Evolutionary conservation across 2,329 filamentous ascomycete species (phyloP), one percentile per base, ranked within the genome.

Genomic region (Diaporthe ilicicola): DNA sequence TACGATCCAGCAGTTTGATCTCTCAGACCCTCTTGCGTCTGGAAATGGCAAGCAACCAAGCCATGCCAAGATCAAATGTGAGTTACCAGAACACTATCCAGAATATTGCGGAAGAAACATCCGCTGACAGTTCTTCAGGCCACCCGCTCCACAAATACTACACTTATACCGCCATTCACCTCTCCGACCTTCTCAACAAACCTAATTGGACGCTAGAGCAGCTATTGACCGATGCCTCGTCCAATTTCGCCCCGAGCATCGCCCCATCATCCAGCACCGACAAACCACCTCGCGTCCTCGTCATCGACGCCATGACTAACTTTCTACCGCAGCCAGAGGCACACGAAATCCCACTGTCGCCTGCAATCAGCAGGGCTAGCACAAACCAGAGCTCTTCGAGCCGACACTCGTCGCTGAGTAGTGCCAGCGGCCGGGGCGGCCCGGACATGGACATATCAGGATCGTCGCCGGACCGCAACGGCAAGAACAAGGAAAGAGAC

Each of bases 131-230:
- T n/a, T 10, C 8, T 4, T 24, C 50, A 89, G 89, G 89, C 12
- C 90, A 92, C 70, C 89, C 89, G 0, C 80, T 92, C 12, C 90
- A 92, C 77, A 90, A 91, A 74, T 88, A 81, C 69, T 92, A 87
- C 77, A 88, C 86, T 15, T 91, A 90, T 75, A 87, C 85, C 9
- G 83, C 88, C 22, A 85, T 91, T 53, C 88, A 90, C 76, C 83
- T 92, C 32, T 86, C 85, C 2, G 85, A 89, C 56, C 83, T 92
- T 5, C 79, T 91, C 0, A 80, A 81, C 46, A 84, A 84, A 67
- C 81, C 82, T 34, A 77, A 83, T 42, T 82, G 82, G 55, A 82
- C 83, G 0, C 81, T 90, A 0, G 81, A 85, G 0, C 82, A 86
- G 22, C 79, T 89, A 19, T 80, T 89, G 17, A 73, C 74, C n/a